Base-by-base conservation (phyloP, 805 yeast species). In the Metschnikowia lochheadii region DNA sequence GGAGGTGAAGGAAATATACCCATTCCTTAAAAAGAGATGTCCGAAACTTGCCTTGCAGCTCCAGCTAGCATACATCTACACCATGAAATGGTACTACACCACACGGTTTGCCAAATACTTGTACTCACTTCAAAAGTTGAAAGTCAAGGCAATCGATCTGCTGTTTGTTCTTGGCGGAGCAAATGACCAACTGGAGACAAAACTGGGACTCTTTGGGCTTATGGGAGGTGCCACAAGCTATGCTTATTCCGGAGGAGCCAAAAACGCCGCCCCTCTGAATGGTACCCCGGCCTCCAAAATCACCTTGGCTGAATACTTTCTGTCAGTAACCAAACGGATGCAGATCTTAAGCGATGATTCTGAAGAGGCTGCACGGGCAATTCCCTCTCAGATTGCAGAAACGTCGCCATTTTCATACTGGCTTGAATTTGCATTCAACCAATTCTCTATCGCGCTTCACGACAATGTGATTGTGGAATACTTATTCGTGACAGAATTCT, bases 41-140 rank as follows among this genome's bases (percentile, higher is more conserved):
- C 75, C 78, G 7, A 75, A 81, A 6, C 68, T 94, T 49, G 92
- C 96, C 0, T 63, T 70, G 14, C 94, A 89, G 61, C 75, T 94
- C 37, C 77, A 83, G 49, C 79, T 79, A 59, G 98, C 97, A 0
- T 94, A 94, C 64, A 70, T 84, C 17, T 83, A 83, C 60, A 92
- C 98, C 2, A 91, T 94, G 88, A 75, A 80, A 60, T 94, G 99
- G 99, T 94, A 92, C 69, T 94, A 94, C 65, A 75, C 78, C 51
- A 79, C 85, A 50, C 80, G 87, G 57, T 92, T 91, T 62, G 82
- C 84, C 15, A 81, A 90, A 55, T 91, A 90, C 67, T 66, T 84
- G 36, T 80, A 84, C 53, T 82, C 95, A 0, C 67, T 91, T 46
- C 87, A 87, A 52, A 82, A 81, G 56, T 66, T 89, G 51, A 80